These are phyloP conservation scores for Cryptococcus sp. DNA, from an alignment of 1,284 basidiomycete species.

Conservation along the genomic window DNA sequence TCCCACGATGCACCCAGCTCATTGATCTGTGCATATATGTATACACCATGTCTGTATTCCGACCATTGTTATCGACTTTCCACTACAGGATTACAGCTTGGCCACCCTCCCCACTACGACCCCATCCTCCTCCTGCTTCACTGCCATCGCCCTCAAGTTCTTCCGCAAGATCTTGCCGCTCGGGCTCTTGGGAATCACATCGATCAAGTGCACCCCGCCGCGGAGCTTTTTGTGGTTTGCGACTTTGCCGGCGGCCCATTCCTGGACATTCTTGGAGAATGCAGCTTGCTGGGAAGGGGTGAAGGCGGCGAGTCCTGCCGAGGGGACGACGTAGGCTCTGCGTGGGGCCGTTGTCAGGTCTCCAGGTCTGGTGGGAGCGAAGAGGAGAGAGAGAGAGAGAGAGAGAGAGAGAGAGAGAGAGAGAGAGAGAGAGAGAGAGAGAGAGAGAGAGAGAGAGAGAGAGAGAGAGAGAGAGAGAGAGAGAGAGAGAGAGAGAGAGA, in stretches of 20 bases:
- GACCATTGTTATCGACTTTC: neutral
- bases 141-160: constrained; percentile 33
- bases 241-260: constrained; percentile 62
- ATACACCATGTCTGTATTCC: neutral
- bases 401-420: too few species aligned
- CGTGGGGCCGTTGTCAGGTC: constrained; percentile 24
- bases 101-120: constrained; percentile 8
- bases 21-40: neutral
- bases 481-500: too few species aligned
- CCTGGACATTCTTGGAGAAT: constrained; percentile 57
- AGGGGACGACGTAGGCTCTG: constrained; percentile 5
- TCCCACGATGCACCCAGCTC: too few species aligned
- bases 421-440: too few species aligned
- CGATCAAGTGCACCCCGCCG: constrained; percentile 52
- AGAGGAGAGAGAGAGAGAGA: too few species aligned
- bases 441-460: too few species aligned
- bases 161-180: constrained; percentile 47
- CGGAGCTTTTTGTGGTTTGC: constrained; percentile 52
- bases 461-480: too few species aligned
- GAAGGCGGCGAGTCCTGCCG: neutral
- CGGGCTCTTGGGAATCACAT: constrained; percentile 52
- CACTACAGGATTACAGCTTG: constrained; percentile 16
- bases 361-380: neutral
- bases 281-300: constrained; percentile 7
- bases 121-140: constrained; percentile 28